Evolutionary conservation across 306 rosid species (phyloP), one percentile per base, ranked within the genome.

Genomic region (Rubus idaeus): DNA sequence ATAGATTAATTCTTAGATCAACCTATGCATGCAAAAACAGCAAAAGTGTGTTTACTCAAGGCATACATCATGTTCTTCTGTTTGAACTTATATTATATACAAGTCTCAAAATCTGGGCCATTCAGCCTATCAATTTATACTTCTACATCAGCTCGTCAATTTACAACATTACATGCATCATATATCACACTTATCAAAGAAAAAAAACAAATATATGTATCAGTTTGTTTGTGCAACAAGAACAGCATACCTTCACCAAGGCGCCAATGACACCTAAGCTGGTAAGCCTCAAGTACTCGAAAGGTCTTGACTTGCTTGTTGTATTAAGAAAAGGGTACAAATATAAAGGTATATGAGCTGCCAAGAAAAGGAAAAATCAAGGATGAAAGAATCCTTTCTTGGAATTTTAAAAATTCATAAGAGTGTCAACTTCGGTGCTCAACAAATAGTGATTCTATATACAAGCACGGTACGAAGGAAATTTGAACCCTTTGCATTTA

Each of bases 201-300:
- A 58, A 42, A 57, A 41, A 58, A 30, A 57, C 41, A 73, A 13
- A 60, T 74, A 21, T 57, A 23, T 35, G 7, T 45, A 44, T 58
- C 77, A 14, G 18, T 23, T 58, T 18, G 18, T 23, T 58, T 18
- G 5, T 49, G 18, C n/a, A 74, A 58, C 30, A 71, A 74, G 72
- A 47, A 68, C 18, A 70, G 50, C 73, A 46, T 86, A 93, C 98
- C 97, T 93, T 91, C 88, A 88, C 98, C 76, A 91, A 69, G 46
- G 98, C 98, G 66, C 91, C 96, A 73, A 93, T 89, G 80, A 93
- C 96, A 76, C 98, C 98, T 64, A 93, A 88, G 84, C 94, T 90
- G 64, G 96, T 89, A 45, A 93, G 90, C 81, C 98, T 89, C 87
- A 93, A 83, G 86, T 83, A 84, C 83, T 93, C 98, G 50, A 88